A percentile compares a stretch with the other conserved stretches of the same genome.
phyloP scores from a whole-genome alignment of 2,329 filamentous ascomycete genomes.

The Aspergillus niger region DNA sequence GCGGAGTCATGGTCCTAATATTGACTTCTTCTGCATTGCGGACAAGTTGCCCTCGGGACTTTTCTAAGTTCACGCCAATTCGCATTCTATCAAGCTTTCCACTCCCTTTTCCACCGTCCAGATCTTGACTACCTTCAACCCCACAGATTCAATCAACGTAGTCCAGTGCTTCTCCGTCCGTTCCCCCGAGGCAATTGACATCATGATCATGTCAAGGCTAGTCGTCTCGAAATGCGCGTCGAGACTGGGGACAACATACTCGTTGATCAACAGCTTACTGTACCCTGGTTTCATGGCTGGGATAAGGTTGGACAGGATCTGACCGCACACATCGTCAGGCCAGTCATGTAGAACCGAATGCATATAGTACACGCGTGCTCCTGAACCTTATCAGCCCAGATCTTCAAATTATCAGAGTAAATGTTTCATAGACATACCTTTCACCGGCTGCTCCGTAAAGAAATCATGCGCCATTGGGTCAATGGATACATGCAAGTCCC shows the following conservation, averaged over 20 bases:
- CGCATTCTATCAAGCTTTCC: constrained; percentile 30
- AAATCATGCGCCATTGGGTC: constrained; percentile 48
- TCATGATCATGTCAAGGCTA: constrained; percentile 47
- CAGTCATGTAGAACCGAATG: constrained; percentile 30
- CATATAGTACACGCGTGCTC: constrained; percentile 32
- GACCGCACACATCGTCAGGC: constrained; percentile 32
- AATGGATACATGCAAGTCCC: constrained; percentile 17
- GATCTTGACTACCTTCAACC: constrained; percentile 40
- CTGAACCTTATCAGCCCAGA: constrained; percentile 15
- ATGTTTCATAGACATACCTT: neutral
- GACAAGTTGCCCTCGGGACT: too few relatives aligned
- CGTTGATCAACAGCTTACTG: constrained; percentile 48
- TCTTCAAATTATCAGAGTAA: neutral
- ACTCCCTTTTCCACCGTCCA: constrained; percentile 26
- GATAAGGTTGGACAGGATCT: constrained; percentile 32
- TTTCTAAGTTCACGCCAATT: constrained; percentile 17
- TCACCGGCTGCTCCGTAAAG: constrained; percentile 42
- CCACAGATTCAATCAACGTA: constrained; percentile 32
- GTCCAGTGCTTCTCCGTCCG: constrained; percentile 45
- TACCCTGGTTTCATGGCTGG: constrained; percentile 42
- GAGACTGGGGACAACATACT: constrained; percentile 43
- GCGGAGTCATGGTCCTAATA: neutral
- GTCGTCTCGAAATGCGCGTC: constrained; percentile 34
- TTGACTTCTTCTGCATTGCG: too few relatives aligned
- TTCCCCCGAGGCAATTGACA: constrained; percentile 41